Evolutionary conservation across 768 basidiomycete genomes (phyloP), one percentile per base, ranked within the genome.

Genomic region (Termitomyces eurrhizus): DNA sequence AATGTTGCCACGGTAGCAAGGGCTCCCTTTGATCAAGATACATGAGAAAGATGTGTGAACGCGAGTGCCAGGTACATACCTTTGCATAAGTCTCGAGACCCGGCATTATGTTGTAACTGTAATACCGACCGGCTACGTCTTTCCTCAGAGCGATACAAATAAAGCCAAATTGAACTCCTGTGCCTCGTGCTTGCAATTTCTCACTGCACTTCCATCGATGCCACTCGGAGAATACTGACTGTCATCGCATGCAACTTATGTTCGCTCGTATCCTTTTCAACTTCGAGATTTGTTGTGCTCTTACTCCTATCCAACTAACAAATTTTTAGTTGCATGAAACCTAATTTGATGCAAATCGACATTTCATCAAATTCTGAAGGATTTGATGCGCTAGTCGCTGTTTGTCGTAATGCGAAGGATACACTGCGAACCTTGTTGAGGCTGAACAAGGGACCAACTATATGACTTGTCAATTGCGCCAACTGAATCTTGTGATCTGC

Each of bases 1-100:
- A 86, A 68, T 14, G 83, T 82, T 1, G 84, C 84, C 12, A 78
- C 80, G 6, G 85, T 86, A 2, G 84, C 84, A 18, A 80, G 60
- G 3, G 81, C 75, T 18, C 84, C 84, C 85, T 86, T 42, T 2
- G 12, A 8, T 6, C 9, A 21, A n/a, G 12, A 0, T 35, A 8
- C 60, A 24, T 54, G 33, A 55, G 58, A 41, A 59, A 21, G 8
- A 36, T 29, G 12, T 46, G 3, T 9, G 11, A 33, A 12, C 13
- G 51, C 29, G 5, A 21, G 5, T 7, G 35, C 26, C n/a, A n/a
- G 12, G 14, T 16, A n/a, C 56, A 39, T 56, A 80, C 81, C 75
- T 80, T 82, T 55, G 78, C 79, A 62, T 80, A 79, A 2, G 74
- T 75, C 65, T 80, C 79, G 2, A 82, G 68, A 32, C 77, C 79